Evolutionary conservation across 1,284 basidiomycete genomes (phyloP), one percentile per base, ranked within the genome.

Genomic region (Puccinia brachypodii): DNA sequence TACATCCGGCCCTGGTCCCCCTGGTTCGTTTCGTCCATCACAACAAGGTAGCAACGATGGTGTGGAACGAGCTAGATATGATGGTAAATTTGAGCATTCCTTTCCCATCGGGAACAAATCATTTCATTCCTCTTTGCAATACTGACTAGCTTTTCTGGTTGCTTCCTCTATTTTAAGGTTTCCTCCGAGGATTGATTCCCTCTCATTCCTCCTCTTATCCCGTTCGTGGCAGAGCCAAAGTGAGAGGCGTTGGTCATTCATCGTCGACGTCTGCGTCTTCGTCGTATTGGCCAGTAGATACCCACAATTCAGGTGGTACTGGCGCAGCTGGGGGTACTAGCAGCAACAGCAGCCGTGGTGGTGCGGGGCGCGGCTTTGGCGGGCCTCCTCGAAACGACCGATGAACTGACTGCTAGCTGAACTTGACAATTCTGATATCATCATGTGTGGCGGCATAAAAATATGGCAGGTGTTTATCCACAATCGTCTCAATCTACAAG

Each of bases 1-100:
- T 25, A 77, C 76, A 6, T 77, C 76, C 13, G 76, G 76, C 42
- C 76, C 76, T 56, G 76, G 76, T 53, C 76, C 76, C 25, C 74
- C 74, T 76, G 28, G 33, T 22, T 56, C 76, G n/a, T 62, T 77
- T 38, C 76, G 60, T 77, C 47, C 19, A n/a, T 62, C 47, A 16
- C 62, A 60, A 38, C 38, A 47, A 31, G 44, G 56, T 44, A 25
- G 44, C 53, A 64, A 53, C 33, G 66, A 42, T 19, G 40, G 62
- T 36, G 53, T 47, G 22, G 76, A 77, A 36, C 40, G 76, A 38
- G 42, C 47, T 19, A 77, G 76, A 77, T 69, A 77, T 69, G 76
- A 77, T 36, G 76, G 76, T 77, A 77, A 53, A 19, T 36, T 53
- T 60, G 25, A 40, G 25, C 28, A 3, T 28, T 68, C 28, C 36